Evolutionary conservation across 2,329 filamentous ascomycete genomes (phyloP).

Genomic region (Phyllosticta paracitricarpa): DNA sequence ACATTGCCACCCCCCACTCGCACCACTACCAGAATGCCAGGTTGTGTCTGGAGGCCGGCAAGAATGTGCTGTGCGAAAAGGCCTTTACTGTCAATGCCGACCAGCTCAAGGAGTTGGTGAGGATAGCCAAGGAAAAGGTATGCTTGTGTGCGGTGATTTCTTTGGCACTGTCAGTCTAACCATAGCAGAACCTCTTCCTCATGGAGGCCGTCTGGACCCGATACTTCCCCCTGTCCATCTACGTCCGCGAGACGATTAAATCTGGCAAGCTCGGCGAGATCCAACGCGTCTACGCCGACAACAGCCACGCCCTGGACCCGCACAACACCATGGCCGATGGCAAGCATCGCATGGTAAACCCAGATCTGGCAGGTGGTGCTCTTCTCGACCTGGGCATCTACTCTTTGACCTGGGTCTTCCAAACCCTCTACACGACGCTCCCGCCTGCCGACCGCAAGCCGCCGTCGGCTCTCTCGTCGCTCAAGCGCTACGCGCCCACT

Average conservation of each 20-base stretch:
- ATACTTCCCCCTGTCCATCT: slow-evolving; percentile 75
- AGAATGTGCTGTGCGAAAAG: slow-evolving; percentile 87
- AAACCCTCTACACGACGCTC: slow-evolving; percentile 75
- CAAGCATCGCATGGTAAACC: slow-evolving; percentile 70
- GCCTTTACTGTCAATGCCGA: slow-evolving; percentile 74
- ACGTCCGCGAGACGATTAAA: slow-evolving; percentile 57
- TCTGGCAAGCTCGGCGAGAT: slow-evolving; percentile 46
- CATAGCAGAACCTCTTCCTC: slow-evolving; percentile 32
- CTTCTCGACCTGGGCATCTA: slow-evolving; percentile 83
- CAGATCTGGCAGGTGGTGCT: slow-evolving; percentile 70
- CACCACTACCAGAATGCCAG: slow-evolving; percentile 89
- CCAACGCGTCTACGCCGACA: slow-evolving; percentile 47
- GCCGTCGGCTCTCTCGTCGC: slow-evolving; percentile 56
- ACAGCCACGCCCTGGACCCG: slow-evolving; percentile 50
- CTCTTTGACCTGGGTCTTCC: slow-evolving; percentile 82
- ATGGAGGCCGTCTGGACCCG: slow-evolving; percentile 72
- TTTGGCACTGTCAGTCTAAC: neutral
- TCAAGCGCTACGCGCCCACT: slow-evolving; percentile 59
- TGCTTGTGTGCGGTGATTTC: slow-evolving; percentile 13
- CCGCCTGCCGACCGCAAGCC: slow-evolving; percentile 46
- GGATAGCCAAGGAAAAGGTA: slow-evolving; percentile 57
- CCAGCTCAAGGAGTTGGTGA: slow-evolving; percentile 62
- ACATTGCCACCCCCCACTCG: slow-evolving; percentile 82
- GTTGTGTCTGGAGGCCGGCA: slow-evolving; percentile 73
- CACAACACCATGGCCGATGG: slow-evolving; percentile 43